Base-by-base conservation (phyloP, 805 yeast species). In the Wickerhamiella hasegawae region DNA sequence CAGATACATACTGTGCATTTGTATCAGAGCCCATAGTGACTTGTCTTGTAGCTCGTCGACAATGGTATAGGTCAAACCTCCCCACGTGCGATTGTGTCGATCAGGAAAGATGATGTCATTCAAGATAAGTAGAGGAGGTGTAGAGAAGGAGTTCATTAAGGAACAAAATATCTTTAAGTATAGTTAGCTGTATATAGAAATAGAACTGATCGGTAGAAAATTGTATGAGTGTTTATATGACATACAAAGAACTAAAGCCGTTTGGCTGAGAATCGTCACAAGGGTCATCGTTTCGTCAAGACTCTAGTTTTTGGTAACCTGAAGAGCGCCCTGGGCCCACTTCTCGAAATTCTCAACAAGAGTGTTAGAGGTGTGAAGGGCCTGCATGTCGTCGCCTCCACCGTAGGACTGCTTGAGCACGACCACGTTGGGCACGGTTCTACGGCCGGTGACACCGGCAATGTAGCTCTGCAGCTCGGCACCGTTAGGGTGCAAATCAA, bases 351-450 rank as follows among this genome's bases (percentile, higher is more conserved):
- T 55, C 1, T 60, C 58, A 20, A 69, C 60, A 38, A 87, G 63
- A 33, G 57, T 58, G 21, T 74, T 76, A 1, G 64, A 59, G 16
- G 64, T 60, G 48, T 81, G 84, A 38, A 82, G 58, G 23, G 59
- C 63, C 18, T 55, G 62, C 53, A 90, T 71, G 37, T 85, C 96
- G 54, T 83, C 95, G 28, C 72, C 71, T 3, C 98, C 98, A 27
- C 98, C 98, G 44, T 79, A 67, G 32, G 87, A 75, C 18, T 67
- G 54, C 6, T 79, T 77, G 37, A 74, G 77, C 36, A 87, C 69
- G 36, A 82, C 63, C 16, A 90, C 69, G 52, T 90, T 90, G 18
- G 98, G 98, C 11, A 90, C 98, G 0, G 97, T 87, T 20, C 59
- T 59, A 46, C 95, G 72, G 5, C 90, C 92, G 4, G 94, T 72